These are phyloP conservation scores for Aspergillus novofumigatus DNA, from an alignment of 2,329 filamentous ascomycete genomes.

Conservation along the genomic window DNA sequence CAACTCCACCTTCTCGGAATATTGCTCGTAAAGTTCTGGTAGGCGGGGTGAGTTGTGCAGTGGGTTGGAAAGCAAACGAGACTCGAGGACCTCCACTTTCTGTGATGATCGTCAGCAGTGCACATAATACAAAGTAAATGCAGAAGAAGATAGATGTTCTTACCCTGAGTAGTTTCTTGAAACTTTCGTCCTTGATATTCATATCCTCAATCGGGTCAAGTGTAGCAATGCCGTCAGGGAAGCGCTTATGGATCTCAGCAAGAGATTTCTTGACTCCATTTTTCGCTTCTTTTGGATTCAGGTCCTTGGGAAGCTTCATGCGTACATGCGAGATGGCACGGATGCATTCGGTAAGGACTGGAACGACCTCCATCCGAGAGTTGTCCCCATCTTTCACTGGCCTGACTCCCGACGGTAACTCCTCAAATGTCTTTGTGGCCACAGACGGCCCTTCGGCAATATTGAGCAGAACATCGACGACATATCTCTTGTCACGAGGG, in stretches of 20 bases:
- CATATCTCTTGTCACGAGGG: slow-evolving; percentile 69
- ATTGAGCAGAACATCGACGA: slow-evolving; percentile 75
- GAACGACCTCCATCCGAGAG: slow-evolving; percentile 74
- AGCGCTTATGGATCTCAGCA: slow-evolving; percentile 76
- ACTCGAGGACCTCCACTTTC: slow-evolving; percentile 97
- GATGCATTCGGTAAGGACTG: slow-evolving; percentile 79
- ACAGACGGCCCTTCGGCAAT: slow-evolving; percentile 53
- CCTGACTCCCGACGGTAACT: slow-evolving; percentile 59
- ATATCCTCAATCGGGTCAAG: slow-evolving; percentile 95
- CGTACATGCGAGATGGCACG: slow-evolving; percentile 80
- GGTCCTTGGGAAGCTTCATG: slow-evolving; percentile 75
- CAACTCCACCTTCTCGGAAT: slow-evolving; percentile 73
- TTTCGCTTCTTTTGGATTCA: slow-evolving; percentile 64
- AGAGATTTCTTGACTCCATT: slow-evolving; percentile 65
- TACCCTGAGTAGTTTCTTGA: slow-evolving; percentile 79
- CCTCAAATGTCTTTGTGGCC: slow-evolving; percentile 56
- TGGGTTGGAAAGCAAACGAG: slow-evolving; percentile 80
- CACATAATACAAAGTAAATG: not conserved
- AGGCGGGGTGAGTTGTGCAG: slow-evolving; percentile 86
- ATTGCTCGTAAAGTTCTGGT: slow-evolving; percentile 80
- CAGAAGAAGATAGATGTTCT: slow-evolving; percentile 14
- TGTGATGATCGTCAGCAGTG: slow-evolving; percentile 37
- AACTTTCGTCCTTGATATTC: slow-evolving; percentile 85
- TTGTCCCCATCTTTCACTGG: slow-evolving; percentile 61
- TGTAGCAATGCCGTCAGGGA: slow-evolving; percentile 85